phyloP scores from a whole-genome alignment of 305 asterid species.

The Fraxinus paxiana region DNA sequence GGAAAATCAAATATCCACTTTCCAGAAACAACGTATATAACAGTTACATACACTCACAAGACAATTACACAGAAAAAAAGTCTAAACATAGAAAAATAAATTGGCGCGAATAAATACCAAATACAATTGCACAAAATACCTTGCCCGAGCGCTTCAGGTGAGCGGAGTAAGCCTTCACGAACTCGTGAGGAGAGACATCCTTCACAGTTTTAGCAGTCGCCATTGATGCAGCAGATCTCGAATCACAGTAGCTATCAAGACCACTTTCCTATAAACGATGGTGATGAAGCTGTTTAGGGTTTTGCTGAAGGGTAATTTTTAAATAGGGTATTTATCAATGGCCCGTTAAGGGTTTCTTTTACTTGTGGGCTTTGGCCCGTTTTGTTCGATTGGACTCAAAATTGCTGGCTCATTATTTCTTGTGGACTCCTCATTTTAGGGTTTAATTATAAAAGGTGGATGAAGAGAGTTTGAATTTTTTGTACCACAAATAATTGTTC shows the following conservation, averaged over 20 bases:
- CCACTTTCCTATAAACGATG: not conserved
- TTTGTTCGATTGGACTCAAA: not conserved
- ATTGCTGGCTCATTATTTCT: not conserved
- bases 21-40: not conserved
- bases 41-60: not conserved
- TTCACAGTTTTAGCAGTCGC: slow-evolving; percentile 14
- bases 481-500: not conserved
- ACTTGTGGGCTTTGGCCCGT: not conserved
- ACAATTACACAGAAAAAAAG: not conserved
- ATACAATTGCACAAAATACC: not conserved
- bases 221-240: not conserved
- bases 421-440: not conserved
- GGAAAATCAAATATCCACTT: not conserved
- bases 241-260: not conserved
- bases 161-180: slow-evolving; percentile 7
- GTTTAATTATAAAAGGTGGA: not conserved
- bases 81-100: not conserved
- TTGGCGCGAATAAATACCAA: not conserved
- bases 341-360: not conserved
- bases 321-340: not conserved
- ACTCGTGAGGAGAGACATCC: slow-evolving; percentile 4
- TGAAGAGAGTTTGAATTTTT: not conserved
- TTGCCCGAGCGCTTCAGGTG: slow-evolving; percentile 18
- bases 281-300: not conserved
- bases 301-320: not conserved